Percentiles rank a stretch among this genome's conserved stretches.
These are phyloP conservation scores for Termitomyces sp. DNA, from an alignment of 768 basidiomycete genomes.

Conservation along the genomic window DNA sequence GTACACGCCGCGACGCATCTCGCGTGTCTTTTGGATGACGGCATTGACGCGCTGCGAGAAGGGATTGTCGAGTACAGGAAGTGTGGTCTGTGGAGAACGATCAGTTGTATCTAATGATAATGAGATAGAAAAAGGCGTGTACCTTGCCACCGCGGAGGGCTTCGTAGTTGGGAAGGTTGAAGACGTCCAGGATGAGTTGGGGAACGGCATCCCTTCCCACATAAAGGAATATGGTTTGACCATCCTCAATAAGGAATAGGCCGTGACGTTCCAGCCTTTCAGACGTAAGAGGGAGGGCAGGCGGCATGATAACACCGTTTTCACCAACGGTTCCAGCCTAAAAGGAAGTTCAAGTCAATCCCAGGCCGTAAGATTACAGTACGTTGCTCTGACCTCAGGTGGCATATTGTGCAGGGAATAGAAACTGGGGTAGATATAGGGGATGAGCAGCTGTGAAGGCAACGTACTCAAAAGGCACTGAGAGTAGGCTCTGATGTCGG, in stretches of 20 bases:
- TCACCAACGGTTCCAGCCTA: conserved; percentile 92
- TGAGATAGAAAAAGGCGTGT: conserved; percentile 13
- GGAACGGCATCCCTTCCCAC: conserved; percentile 98
- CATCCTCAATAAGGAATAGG: conserved; percentile 94
- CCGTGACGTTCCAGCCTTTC: conserved; percentile 94
- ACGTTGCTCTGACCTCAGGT: conserved; percentile 56
- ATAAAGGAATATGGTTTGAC: conserved; percentile 97
- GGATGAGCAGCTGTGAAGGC: conserved; percentile 85
- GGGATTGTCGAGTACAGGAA: conserved; percentile 86
- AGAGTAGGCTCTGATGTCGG: conserved; percentile 93
- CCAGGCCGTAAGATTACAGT: neutral
- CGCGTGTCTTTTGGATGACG: conserved; percentile 89
- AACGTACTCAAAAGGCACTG: conserved; percentile 88
- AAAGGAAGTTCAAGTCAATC: conserved; percentile 6
- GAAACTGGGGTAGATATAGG: conserved; percentile 93
- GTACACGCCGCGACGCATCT: conserved; percentile 89
- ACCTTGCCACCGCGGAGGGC: conserved; percentile 93
- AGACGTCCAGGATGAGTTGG: conserved; percentile 89
- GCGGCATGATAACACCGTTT: conserved; percentile 81
- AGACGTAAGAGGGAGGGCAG: conserved; percentile 86
- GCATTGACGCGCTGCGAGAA: conserved; percentile 97
- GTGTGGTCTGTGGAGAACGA: conserved; percentile 53
- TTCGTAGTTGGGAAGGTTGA: conserved; percentile 84
- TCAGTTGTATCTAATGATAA: conserved; percentile 1
- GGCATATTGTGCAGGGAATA: conserved; percentile 97